Base-by-base conservation (phyloP, 768 basidiomycete species). In the Boletus reticulatus region DNA sequence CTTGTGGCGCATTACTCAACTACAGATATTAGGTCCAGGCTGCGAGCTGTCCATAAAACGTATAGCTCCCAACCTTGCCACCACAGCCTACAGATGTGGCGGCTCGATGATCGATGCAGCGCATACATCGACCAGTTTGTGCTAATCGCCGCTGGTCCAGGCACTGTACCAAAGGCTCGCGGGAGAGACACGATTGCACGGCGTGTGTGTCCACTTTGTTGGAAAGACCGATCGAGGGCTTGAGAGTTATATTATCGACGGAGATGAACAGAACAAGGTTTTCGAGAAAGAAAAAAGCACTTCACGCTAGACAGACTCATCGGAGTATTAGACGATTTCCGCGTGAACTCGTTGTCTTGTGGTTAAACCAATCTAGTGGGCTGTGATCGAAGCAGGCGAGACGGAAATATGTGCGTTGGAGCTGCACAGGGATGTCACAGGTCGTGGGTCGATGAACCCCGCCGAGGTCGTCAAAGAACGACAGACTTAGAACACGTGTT, bases 111-210 rank as follows among this genome's bases (percentile, higher is more conserved):
- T 32, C 49, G 24, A 12, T 20, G 29, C 37, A 52, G 31, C 16
- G 12, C 32, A 44, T 3, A 9, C 11, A n/a, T n/a, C 16, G 43
- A 24, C 41, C 22, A 9, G 13, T 24, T 10, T 29, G 27, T 29
- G 1, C 19, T 34, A 38, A 44, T 49, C 37, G n/a, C 43, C 48
- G 34, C 32, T 37, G 29, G 4, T 42, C 9, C 45, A 43, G n/a
- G 36, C n/a, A 45, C 45, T 36, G 38, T 13, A 43, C 24, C n/a
- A 17, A 24, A 64, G 62, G 41, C 53, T 65, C 62, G 62, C 62
- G 63, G 63, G 55, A 63, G 46, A 32, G 27, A n/a, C 14, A 10
- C 36, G 36, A 37, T 27, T 32, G 29, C 12, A 20, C 34, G 16
- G 43, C 13, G n/a, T n/a, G 13, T 24, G 14, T 29, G 32, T 29